Percentiles rank a stretch among this genome's conserved stretches.
These are phyloP conservation scores for Colletotrichum cordylinicola DNA, from an alignment of 2,329 filamentous ascomycete species.

Conservation along the genomic window DNA sequence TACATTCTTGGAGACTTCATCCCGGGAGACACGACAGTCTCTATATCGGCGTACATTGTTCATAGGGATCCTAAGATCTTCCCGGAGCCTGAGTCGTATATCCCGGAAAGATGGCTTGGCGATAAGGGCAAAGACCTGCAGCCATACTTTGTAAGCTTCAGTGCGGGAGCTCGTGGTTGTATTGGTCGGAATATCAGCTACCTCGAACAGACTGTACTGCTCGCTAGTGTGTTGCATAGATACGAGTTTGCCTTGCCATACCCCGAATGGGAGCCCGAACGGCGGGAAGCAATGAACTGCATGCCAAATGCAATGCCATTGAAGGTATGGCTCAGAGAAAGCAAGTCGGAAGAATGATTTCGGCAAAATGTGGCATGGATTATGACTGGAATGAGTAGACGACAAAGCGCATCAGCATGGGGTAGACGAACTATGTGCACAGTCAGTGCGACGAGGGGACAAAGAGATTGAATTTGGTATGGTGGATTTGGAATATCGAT, in stretches of 20 bases:
- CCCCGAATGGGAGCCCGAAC: background rate
- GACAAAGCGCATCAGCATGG: background rate
- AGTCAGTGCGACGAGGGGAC: background rate
- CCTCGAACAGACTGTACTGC: constrained; percentile 49
- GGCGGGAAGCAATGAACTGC: background rate
- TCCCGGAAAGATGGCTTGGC: constrained; percentile 36
- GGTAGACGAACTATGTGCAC: background rate
- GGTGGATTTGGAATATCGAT: background rate
- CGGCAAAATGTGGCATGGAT: background rate
- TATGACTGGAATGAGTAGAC: background rate
- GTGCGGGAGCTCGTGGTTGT: constrained; percentile 24
- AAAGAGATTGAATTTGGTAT: background rate
- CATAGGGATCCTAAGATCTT: constrained; percentile 27
- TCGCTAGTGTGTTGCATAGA: constrained; percentile 45
- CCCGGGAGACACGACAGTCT: constrained; percentile 47
- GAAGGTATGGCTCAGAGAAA: background rate
- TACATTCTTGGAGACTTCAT: constrained; percentile 47
- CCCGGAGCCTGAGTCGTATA: constrained; percentile 28
- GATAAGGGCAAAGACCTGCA: constrained; percentile 43
- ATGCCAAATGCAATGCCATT: background rate
- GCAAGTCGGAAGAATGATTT: background rate
- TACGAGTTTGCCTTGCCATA: constrained; percentile 38
- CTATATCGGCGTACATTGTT: constrained; percentile 33
- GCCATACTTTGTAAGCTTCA: constrained; percentile 43
- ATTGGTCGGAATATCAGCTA: constrained; percentile 38